A percentile compares a stretch with the other conserved stretches of the same genome.
phyloP scores from a whole-genome alignment of 176 grass and related monocot species.

The Lolium rigidum region DNA sequence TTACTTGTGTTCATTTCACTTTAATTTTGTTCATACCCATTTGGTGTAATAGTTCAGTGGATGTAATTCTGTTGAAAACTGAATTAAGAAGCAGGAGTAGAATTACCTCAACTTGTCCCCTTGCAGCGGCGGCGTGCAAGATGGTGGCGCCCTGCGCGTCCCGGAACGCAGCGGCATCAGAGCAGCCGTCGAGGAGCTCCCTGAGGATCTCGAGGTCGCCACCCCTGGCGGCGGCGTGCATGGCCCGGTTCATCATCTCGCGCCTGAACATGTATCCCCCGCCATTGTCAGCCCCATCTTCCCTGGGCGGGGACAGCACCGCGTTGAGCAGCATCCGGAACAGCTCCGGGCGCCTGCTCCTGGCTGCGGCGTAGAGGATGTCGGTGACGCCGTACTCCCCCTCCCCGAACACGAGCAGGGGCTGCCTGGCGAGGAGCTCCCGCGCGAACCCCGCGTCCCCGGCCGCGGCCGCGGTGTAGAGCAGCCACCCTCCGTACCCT shows the following conservation, averaged over 20 bases:
- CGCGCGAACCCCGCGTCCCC: constrained; percentile 66
- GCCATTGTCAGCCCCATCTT: not conserved
- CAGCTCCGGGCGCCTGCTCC: constrained; percentile 61
- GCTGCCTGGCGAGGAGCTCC: constrained; percentile 66
- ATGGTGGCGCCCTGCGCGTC: constrained; percentile 78
- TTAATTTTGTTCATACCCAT: no score
- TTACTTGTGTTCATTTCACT: not conserved
- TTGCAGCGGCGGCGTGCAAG: constrained; percentile 72
- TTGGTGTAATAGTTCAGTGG: not conserved
- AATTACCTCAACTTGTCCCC: constrained; percentile 79
- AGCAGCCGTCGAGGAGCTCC: constrained; percentile 69
- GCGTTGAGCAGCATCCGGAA: constrained; percentile 66
- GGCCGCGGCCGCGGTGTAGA: constrained; percentile 79
- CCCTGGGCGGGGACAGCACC: constrained; percentile 20
- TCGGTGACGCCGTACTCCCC: constrained; percentile 96
- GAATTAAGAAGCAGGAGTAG: not conserved
- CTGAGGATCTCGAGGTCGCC: constrained; percentile 73
- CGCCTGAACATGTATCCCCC: constrained; percentile 48
- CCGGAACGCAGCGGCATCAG: constrained; percentile 56
- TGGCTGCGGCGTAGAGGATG: constrained; percentile 81
- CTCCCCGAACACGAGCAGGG: constrained; percentile 84
- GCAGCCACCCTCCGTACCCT: constrained; percentile 86
- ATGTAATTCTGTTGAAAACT: not conserved
- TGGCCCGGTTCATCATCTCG: constrained; percentile 80
- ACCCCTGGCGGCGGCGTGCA: constrained; percentile 79